Base-by-base conservation (phyloP, 257 asterid genomes). In the Solanum rostratum region DNA sequence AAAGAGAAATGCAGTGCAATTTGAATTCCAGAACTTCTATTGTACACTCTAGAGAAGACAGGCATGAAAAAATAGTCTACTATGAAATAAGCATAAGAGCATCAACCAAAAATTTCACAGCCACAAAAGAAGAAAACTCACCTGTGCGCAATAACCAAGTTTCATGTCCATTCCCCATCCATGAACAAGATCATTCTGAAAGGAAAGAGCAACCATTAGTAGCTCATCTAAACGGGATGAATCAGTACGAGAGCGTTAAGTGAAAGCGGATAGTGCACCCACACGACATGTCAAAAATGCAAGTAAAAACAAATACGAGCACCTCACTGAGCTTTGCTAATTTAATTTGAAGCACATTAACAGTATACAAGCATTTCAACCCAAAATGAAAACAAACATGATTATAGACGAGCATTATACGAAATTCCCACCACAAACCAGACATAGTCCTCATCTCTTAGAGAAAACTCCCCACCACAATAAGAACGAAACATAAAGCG, bases 151-250 rank as follows among this genome's bases (percentile, higher is more conserved):
- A 88, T 95, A 97, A 16, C 99, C 99, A 22, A 97, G 96, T 88
- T 94, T 97, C 93, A 97, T 97, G 92, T 97, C 99, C 98, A 97
- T 79, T 85, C 99, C 99, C 99, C 99, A 97, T 84, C 99, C 99
- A 88, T 95, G 99, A 87, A 97, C 98, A 86, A 97, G 99, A 92
- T 97, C 99, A 88, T 92, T 97, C 99, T 97, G 94, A 84, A 86
- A 86, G 85, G 84, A 86, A 83, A 11, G 57, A 39, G 46, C 46
- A 50, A 29, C 18, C 19, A 50, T 78, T 78, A 78, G 18, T 11
- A 27, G 82, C 63, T 50, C 22, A 50, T 15, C 7, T 29, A 50
- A 50, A 50, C 63, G 9, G 29, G 82, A 78, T 50, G 82, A 50
- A 50, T 78, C 85, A 16, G 19, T 83, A 84, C 27, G 22, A 70